Evolutionary conservation across 1,284 basidiomycete species (phyloP).

Genomic region (Apiotrichum porosum): DNA sequence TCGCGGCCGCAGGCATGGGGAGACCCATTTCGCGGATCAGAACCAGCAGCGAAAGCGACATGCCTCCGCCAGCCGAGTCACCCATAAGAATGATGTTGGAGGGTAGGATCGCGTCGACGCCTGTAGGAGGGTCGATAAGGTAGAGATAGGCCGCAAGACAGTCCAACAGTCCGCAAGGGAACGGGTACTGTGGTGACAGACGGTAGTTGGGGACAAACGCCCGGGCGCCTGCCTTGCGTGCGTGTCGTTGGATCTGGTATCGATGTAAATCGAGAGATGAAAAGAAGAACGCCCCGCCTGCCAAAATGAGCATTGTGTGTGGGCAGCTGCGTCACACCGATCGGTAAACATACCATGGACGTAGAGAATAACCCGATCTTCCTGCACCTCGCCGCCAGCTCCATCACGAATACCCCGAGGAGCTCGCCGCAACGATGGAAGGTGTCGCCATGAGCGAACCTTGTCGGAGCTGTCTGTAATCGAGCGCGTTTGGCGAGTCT

Average conservation of each 20-base stretch:
- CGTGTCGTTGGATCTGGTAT: constrained; percentile 78
- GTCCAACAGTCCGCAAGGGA: constrained; percentile 56
- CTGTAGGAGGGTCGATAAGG: constrained; percentile 64
- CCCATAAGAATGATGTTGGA: constrained; percentile 77
- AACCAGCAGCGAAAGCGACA: constrained; percentile 77
- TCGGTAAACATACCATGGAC: constrained; percentile 42
- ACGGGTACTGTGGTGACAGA: constrained; percentile 87
- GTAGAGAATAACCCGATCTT: constrained; percentile 47
- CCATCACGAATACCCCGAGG: too few species aligned
- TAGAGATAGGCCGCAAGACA: constrained; percentile 56
- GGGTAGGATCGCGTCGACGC: constrained; percentile 74
- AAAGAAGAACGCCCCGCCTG: constrained; percentile 50
- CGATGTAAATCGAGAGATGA: constrained; percentile 49
- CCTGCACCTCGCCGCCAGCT: constrained; percentile 33
- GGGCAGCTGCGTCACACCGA: too few species aligned
- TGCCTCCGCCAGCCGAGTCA: constrained; percentile 88
- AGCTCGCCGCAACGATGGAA: background rate
- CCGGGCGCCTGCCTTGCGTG: constrained; percentile 80
- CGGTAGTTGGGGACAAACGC: constrained; percentile 77
- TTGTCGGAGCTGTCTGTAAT: background rate
- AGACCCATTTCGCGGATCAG: constrained; percentile 78
- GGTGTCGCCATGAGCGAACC: background rate
- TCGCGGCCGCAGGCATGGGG: constrained; percentile 76
- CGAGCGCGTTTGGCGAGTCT: background rate
- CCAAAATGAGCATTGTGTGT: too few species aligned